Conservation (phyloP, 257 asterid genomes). For the Lycium ferocissimum region DNA sequence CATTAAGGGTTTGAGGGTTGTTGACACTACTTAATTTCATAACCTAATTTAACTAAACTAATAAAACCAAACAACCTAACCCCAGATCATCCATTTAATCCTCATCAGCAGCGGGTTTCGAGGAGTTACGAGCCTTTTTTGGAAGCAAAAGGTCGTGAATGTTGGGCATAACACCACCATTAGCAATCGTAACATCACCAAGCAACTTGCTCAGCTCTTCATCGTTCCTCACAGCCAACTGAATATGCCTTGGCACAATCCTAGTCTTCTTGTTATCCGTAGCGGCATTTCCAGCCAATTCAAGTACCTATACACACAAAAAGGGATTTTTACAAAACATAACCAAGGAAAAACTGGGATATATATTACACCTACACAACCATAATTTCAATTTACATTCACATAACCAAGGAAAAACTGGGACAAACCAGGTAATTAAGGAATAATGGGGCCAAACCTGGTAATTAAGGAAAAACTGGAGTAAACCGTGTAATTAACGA, state of each 20-base stretch:
- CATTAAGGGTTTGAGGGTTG: too few relatives aligned
- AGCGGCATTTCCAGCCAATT: neutral
- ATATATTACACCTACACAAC: too few relatives aligned
- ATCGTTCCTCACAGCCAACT: neutral
- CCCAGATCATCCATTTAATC: neutral
- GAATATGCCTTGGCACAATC: neutral
- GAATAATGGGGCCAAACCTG: neutral
- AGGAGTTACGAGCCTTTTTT: neutral
- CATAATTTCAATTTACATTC: too few relatives aligned
- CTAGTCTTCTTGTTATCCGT: neutral
- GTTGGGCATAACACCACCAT: neutral
- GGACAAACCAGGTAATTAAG: neutral
- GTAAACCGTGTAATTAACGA: too few relatives aligned
- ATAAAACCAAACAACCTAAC: neutral
- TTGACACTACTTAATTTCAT: neutral
- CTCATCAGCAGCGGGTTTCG: neutral
- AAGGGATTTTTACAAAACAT: too few relatives aligned
- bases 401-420: too few relatives aligned
- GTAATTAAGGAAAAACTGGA: too few relatives aligned
- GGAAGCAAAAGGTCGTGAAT: neutral
- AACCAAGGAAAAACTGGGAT: too few relatives aligned
- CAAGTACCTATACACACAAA: slow-evolving; percentile 56
- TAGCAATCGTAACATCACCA: neutral
- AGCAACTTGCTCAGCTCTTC: neutral
- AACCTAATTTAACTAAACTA: neutral